Percentiles rank a stretch among this genome's conserved stretches.
phyloP scores from a whole-genome alignment of 768 basidiomycete species.

The Pholiota molesta region DNA sequence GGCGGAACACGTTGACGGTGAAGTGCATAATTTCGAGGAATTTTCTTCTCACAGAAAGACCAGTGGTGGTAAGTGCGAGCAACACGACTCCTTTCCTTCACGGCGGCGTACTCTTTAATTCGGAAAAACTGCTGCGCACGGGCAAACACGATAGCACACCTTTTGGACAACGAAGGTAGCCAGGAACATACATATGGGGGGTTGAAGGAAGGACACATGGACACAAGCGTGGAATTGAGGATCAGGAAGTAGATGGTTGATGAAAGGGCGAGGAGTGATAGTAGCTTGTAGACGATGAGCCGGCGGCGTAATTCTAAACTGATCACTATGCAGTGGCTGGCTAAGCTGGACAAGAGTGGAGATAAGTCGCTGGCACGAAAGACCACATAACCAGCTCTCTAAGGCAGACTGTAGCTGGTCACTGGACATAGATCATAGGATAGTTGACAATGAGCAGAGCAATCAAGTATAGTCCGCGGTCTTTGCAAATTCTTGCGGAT shows the following conservation, averaged over 20 bases:
- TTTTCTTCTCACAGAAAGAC: neutral
- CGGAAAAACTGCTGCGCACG: conserved; percentile 1
- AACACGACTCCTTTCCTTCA: conserved; percentile 2
- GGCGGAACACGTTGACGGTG: neutral
- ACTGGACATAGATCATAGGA: too few relatives aligned
- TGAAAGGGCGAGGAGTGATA: too few relatives aligned
- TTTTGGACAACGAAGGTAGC: neutral
- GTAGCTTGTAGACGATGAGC: neutral
- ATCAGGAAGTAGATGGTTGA: too few relatives aligned
- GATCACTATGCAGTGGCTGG: neutral
- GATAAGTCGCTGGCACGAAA: neutral
- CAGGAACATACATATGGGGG: neutral
- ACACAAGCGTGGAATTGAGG: neutral
- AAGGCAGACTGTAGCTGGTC: neutral
- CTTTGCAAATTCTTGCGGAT: too few relatives aligned
- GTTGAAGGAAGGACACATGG: neutral
- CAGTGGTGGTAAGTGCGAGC: neutral
- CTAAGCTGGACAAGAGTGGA: neutral
- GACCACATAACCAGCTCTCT: neutral
- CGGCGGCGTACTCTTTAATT: neutral
- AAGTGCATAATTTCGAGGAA: neutral
- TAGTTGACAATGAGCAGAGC: neutral
- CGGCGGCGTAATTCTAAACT: neutral
- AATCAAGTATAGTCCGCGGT: too few relatives aligned
- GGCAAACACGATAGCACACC: neutral